Base-by-base conservation (phyloP, 2,329 filamentous ascomycete genomes). In the Ustilaginoidea virens region DNA sequence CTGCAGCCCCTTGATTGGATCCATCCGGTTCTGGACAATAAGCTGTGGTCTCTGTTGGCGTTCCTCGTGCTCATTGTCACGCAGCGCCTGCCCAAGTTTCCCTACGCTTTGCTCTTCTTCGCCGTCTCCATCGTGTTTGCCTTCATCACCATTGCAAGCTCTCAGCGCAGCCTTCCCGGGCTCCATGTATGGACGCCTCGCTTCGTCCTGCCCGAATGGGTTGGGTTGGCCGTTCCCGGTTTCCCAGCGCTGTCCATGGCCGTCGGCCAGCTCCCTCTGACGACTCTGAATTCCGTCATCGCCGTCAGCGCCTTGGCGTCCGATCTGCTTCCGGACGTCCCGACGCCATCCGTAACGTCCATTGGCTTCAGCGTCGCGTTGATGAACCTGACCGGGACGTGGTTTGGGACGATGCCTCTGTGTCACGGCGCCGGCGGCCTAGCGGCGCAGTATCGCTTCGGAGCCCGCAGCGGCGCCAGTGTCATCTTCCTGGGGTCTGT, bases 361-460 rank as follows among this genome's bases (percentile, higher is more conserved):
- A 62, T 96, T 17, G 87, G 86, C 2, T 49, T 86, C 34, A 92
- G 82, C 31, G 81, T 96, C 4, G 75, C 77, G 1, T 44, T 62
- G 2, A 92, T 93, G 71, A 96, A 96, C 47, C 58, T 94, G 4
- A 50, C 79, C 1, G 79, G 80, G 11, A 86, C 81, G 43, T 92
- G 82, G 80, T 92, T 93, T 43, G 86, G 86, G 27, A 80, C 79
- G 5, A 96, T 94, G 90, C 90, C 87, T 3, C 74, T 90, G 4
- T 96, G 90, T 46, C 90, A 96, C 48, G 87, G 87, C 5, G 83
- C 83, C 1, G 87, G 87, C 3, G 87, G 87, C 0, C 61, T 96
- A 0, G 90, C 90, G 5, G 90, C 80, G 0, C 87, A 96, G 49
- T 82, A 83, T 49, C 74, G 83, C 4, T 96, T 96, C 41, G 87